These are phyloP conservation scores for Strobilomyces confusus DNA, from an alignment of 768 basidiomycete species.

Conservation along the genomic window DNA sequence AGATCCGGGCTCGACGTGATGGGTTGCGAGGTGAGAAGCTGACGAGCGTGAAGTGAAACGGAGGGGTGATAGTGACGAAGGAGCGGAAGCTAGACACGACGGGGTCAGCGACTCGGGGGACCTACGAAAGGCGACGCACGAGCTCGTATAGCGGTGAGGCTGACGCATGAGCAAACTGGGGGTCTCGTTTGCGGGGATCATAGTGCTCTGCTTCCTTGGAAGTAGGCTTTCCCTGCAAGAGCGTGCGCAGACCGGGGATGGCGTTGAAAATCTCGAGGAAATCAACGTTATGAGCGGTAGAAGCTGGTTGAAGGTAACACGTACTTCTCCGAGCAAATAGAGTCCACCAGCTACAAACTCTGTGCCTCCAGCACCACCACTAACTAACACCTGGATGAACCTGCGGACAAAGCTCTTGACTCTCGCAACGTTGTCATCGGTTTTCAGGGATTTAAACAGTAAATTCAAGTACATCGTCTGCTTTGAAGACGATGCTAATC, in stretches of 20 bases:
- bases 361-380: conserved; percentile 66
- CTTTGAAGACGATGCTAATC: conserved; percentile 80
- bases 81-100: conserved; percentile 60
- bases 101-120: background rate
- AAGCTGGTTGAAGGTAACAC: conserved; percentile 16
- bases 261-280: conserved; percentile 46
- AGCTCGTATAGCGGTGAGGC: conserved; percentile 86
- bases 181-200: conserved; percentile 88
- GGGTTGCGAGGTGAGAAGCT: conserved; percentile 68
- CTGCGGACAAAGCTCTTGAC: conserved; percentile 79
- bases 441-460: conserved; percentile 85
- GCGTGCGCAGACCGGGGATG: conserved; percentile 41
- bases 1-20: conserved; percentile 85
- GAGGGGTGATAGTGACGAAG: conserved; percentile 88
- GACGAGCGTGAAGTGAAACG: conserved; percentile 78
- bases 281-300: background rate
- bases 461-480: conserved; percentile 97
- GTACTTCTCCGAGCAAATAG: conserved; percentile 83
- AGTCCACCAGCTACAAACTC: conserved; percentile 90
- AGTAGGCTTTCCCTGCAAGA: conserved; percentile 38
- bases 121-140: conserved; percentile 41
- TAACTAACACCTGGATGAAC: conserved; percentile 74
- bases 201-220: conserved; percentile 43
- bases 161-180: conserved; percentile 78
- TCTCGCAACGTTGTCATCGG: conserved; percentile 53